Base-by-base conservation (phyloP, 1,139 yeast species). In the Diutina siamensis region DNA sequence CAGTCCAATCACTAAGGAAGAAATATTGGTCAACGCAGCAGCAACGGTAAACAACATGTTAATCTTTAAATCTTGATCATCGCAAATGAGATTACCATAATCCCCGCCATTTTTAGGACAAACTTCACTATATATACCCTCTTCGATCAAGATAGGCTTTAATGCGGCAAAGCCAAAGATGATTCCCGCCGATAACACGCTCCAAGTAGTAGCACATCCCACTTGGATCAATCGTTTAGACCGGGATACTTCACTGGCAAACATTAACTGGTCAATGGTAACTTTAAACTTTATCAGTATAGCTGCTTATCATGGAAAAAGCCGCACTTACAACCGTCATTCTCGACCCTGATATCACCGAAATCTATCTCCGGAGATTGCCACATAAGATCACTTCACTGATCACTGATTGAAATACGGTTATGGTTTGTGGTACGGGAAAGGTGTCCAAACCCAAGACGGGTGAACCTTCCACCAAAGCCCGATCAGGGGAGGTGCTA, bases 141-240 rank as follows among this genome's bases (percentile, higher is more conserved):
- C 89, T 9, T 69, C 61, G 22, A 86, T 76, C 44, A 89, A 67
- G 3, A 88, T 76, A 3, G 95, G 94, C 57, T 89, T 89, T 47
- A 89, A 66, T 2, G 97, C 97, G 18, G 97, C 96, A 65, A 88
- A 89, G 1, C 97, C 95, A 68, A 89, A 89, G 10, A 88, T 82
- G 1, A 94, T 88, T 1, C 97, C 97, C 0, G 96, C 96, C 2
- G 95, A 89, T 35, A 87, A 67, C 22, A 88, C 65, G 63, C 97
- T 88, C 95, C 96, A 88, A 1, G 71, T 52, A 32, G 86, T 77
- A 33, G 97, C 89, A 61, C 95, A 84, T 8, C 58, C 48, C 12
- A 81, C 71, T 57, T 81, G 88, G 17, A 32, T 25, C 15, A 40
- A 4, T 3, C 44, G 44, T 4, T 15, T 27, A 12, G 19, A n/a